phyloP scores from a whole-genome alignment of 2,329 filamentous ascomycete species.

The Cucurbitaria berberidis region DNA sequence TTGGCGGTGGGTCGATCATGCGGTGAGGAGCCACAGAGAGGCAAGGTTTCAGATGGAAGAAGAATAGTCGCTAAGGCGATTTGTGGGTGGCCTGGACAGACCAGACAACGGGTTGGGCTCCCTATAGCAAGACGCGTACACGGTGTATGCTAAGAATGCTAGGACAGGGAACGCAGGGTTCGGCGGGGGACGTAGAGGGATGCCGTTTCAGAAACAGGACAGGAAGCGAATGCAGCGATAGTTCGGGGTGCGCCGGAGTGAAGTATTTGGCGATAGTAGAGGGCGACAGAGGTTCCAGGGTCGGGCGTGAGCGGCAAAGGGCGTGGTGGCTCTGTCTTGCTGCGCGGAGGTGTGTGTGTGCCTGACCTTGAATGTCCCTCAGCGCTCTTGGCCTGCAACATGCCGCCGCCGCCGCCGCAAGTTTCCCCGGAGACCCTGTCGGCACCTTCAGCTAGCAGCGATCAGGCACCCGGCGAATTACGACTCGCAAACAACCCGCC shows the following conservation, averaged over 20 bases:
- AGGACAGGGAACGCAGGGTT: conserved; percentile 26
- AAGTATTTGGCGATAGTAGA: neutral
- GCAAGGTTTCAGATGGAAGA: neutral
- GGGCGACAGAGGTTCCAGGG: neutral
- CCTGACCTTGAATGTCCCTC: neutral
- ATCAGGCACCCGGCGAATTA: conserved; percentile 29
- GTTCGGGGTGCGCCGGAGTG: neutral
- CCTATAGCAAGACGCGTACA: conserved; percentile 27
- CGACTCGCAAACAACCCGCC: neutral
- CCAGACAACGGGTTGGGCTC: conserved; percentile 5
- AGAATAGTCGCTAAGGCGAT: neutral
- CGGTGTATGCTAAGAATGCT: conserved; percentile 38
- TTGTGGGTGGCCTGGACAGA: conserved; percentile 5
- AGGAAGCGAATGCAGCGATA: conserved; percentile 4
- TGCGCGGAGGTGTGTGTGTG: neutral
- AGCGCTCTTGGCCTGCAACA: neutral
- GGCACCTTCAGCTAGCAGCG: conserved; percentile 6
- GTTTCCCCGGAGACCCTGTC: conserved; percentile 15
- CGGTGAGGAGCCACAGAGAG: conserved; percentile 17
- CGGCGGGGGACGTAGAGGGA: conserved; percentile 24
- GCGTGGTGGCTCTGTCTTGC: neutral
- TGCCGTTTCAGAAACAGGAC: conserved; percentile 32
- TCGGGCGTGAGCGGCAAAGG: neutral
- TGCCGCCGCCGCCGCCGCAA: conserved; percentile 7
- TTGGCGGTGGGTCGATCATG: conserved; percentile 25